A percentile compares a stretch with the other conserved stretches of the same genome.
Conservation (phyloP, 1,284 basidiomycete genomes). For the Ustilago tritici region DNA sequence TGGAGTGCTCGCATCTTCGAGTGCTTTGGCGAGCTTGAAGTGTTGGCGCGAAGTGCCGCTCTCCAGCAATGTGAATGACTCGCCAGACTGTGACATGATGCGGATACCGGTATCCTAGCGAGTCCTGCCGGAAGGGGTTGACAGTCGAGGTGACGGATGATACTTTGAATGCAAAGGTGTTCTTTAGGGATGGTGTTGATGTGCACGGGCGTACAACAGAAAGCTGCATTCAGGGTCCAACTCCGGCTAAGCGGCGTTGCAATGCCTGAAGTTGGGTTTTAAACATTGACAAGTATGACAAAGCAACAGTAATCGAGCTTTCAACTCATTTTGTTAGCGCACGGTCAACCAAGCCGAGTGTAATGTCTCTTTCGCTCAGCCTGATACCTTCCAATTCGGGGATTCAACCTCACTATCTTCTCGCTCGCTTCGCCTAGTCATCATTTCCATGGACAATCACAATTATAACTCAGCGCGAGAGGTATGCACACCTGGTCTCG, state of each 20-base stretch:
- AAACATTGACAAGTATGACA: conserved; percentile 11
- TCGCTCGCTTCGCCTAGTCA: neutral
- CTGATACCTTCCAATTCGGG: neutral
- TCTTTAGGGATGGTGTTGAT: neutral
- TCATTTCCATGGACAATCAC: neutral
- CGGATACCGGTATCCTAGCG: neutral
- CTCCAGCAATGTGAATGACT: conserved; percentile 50
- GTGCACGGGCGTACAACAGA: conserved; percentile 1
- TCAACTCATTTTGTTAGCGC: neutral
- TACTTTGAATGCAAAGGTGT: neutral
- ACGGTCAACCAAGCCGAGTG: neutral
- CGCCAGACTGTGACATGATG: conserved; percentile 21
- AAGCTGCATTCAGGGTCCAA: conserved; percentile 31
- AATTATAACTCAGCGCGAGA: neutral
- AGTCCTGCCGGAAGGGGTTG: neutral
- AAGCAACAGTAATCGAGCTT: conserved; percentile 16
- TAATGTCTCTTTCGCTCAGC: neutral
- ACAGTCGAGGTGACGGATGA: neutral
- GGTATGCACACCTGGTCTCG: conserved; percentile 16
- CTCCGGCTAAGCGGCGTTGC: conserved; percentile 6
- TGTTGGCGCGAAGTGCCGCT: conserved; percentile 47
- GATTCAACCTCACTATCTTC: neutral
- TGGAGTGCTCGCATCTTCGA: conserved; percentile 28
- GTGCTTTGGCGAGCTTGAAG: conserved; percentile 51
- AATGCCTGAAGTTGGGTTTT: neutral